Conservation (phyloP, 305 asterid species). For the Plantago coronopus region DNA sequence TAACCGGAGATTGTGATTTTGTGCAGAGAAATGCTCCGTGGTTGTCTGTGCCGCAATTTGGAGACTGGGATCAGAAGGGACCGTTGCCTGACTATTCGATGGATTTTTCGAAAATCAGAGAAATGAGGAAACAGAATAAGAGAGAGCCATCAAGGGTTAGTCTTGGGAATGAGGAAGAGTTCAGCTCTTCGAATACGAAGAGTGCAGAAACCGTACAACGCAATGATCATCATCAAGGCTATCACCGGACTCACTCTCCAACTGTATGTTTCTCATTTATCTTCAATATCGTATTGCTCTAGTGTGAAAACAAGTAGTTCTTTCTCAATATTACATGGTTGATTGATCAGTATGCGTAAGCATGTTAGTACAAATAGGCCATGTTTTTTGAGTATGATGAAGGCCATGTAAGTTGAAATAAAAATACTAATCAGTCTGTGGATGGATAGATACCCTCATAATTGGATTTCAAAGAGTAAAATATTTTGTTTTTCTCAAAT, state of each 20-base stretch:
- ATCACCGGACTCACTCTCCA: constrained; percentile 48
- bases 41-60: constrained; percentile 93
- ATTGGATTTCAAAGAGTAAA: too few species aligned
- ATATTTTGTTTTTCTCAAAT: too few species aligned
- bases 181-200: constrained; percentile 42
- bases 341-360: neutral
- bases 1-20: constrained; percentile 6
- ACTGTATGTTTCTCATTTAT: constrained; percentile 36
- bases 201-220: constrained; percentile 31
- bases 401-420: neutral
- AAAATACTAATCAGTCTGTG: neutral
- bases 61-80: constrained; percentile 97
- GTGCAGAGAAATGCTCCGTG: constrained; percentile 56
- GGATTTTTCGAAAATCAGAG: constrained; percentile 84
- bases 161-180: constrained; percentile 78
- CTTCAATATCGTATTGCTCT: constrained; percentile 2
- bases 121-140: constrained; percentile 82
- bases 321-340: neutral
- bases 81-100: constrained; percentile 74
- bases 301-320: neutral
- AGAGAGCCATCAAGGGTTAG: constrained; percentile 84
- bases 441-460: neutral
- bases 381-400: neutral
- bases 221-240: constrained; percentile 34
- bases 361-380: neutral